Conservation (phyloP, 2,329 filamentous ascomycete species). For the Fusarium neocosmosporiellum region DNA sequence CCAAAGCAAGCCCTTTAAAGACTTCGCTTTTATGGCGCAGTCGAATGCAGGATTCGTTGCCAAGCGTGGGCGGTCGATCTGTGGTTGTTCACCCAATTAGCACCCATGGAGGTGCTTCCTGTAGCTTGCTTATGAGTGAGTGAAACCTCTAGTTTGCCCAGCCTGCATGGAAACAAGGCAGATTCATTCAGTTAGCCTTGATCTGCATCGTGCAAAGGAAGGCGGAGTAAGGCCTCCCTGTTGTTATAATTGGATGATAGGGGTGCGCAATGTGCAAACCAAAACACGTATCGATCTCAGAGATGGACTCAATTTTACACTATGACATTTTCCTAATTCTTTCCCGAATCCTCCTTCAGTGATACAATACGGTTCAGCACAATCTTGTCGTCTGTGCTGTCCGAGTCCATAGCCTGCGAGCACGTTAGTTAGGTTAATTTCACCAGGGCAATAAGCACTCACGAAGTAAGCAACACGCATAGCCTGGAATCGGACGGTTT, state of each 20-base stretch:
- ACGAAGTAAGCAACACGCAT: constrained; percentile 89
- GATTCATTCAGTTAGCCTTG: neutral
- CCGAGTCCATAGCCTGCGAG: constrained; percentile 76
- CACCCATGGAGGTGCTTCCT: neutral
- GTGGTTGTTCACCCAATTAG: neutral
- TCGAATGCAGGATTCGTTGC: neutral
- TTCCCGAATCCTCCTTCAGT: constrained; percentile 87
- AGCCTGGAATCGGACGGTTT: constrained; percentile 89
- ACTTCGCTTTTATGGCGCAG: neutral
- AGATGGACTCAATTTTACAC: neutral
- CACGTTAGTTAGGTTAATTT: constrained; percentile 18
- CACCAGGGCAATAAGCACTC: constrained; percentile 43
- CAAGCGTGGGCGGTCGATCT: neutral
- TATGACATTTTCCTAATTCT: constrained; percentile 51
- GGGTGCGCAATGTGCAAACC: neutral
- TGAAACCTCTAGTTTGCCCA: neutral
- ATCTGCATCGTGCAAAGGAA: neutral
- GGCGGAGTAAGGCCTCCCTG: neutral
- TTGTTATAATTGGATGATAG: neutral
- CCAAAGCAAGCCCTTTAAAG: neutral
- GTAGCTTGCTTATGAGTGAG: neutral
- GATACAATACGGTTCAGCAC: constrained; percentile 93
- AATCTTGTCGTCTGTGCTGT: constrained; percentile 82
- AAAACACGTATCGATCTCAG: neutral
- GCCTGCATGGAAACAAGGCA: neutral